These are phyloP conservation scores for Penicillium salamii DNA, from an alignment of 495 filamentous ascomycete genomes.

Conservation along the genomic window DNA sequence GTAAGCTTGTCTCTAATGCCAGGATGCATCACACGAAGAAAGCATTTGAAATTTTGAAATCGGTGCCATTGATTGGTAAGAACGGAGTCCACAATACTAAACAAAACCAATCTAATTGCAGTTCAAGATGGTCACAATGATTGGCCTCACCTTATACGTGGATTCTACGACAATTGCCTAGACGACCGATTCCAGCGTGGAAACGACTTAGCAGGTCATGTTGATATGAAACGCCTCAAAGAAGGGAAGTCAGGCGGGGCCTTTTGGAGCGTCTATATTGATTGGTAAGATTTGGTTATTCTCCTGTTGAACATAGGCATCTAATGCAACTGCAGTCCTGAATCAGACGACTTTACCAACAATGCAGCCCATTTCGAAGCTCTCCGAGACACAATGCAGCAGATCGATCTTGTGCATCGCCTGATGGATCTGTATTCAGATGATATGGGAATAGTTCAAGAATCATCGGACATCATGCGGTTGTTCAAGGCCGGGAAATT, in stretches of 20 bases:
- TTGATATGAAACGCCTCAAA: conserved; percentile 37
- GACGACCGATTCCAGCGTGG: background rate
- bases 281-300: conserved; percentile 4
- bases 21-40: no score
- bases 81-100: background rate
- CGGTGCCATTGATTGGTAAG: background rate
- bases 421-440: conserved; percentile 20
- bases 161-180: background rate
- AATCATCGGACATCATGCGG: conserved; percentile 5
- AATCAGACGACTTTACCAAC: conserved; percentile 8
- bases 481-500: conserved; percentile 16
- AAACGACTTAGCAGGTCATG: conserved; percentile 3
- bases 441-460: background rate
- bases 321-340: background rate
- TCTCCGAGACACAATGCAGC: conserved; percentile 24
- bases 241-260: conserved; percentile 57
- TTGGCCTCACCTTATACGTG: background rate
- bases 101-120: background rate
- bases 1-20: no score
- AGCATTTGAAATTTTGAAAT: background rate
- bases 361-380: conserved; percentile 1
- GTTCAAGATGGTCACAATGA: conserved; percentile 1
- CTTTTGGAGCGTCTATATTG: conserved; percentile 35
- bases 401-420: conserved; percentile 35
- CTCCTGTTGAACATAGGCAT: no score